phyloP scores from a whole-genome alignment of 768 basidiomycete genomes.

The Termitomyces titanicus region DNA sequence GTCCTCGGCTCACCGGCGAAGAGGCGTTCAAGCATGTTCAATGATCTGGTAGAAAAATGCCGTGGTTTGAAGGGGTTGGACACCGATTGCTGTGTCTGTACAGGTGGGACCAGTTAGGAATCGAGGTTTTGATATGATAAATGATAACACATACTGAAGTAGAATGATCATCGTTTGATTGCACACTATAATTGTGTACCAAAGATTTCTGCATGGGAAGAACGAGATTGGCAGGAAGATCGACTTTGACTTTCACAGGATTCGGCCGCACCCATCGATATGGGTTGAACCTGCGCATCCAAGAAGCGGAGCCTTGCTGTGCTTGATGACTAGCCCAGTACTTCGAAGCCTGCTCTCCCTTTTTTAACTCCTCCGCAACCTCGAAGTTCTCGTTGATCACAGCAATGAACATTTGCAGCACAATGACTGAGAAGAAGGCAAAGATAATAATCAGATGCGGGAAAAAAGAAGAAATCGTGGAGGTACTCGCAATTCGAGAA shows the following conservation, averaged over 20 bases:
- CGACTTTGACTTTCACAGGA: slow-evolving; percentile 68
- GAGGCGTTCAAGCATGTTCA: slow-evolving; percentile 59
- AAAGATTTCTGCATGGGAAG: slow-evolving; percentile 78
- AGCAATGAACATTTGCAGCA: slow-evolving; percentile 95
- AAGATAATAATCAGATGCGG: not conserved
- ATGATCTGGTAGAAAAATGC: slow-evolving; percentile 54
- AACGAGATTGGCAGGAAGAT: slow-evolving; percentile 68
- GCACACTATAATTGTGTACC: slow-evolving; percentile 53
- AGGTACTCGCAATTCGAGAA: slow-evolving; percentile 81
- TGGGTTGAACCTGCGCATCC: slow-evolving; percentile 79
- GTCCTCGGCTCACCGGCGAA: slow-evolving; percentile 54
- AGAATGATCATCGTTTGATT: slow-evolving; percentile 28
- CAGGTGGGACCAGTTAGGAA: not conserved
- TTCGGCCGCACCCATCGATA: slow-evolving; percentile 80
- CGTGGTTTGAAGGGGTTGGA: slow-evolving; percentile 30
- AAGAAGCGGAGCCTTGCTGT: slow-evolving; percentile 46
- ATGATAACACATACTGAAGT: slow-evolving; percentile 23
- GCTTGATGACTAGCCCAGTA: slow-evolving; percentile 61
- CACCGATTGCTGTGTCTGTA: slow-evolving; percentile 21
- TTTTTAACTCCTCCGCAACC: slow-evolving; percentile 88
- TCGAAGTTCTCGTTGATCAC: slow-evolving; percentile 96
- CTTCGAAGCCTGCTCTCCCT: slow-evolving; percentile 70
- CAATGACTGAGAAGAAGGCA: slow-evolving; percentile 55
- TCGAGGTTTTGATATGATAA: not conserved
- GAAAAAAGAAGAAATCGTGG: not conserved